These are phyloP conservation scores for Globisporangium emineosum DNA, from an alignment of 352 stramenopile species.

Conservation along the genomic window DNA sequence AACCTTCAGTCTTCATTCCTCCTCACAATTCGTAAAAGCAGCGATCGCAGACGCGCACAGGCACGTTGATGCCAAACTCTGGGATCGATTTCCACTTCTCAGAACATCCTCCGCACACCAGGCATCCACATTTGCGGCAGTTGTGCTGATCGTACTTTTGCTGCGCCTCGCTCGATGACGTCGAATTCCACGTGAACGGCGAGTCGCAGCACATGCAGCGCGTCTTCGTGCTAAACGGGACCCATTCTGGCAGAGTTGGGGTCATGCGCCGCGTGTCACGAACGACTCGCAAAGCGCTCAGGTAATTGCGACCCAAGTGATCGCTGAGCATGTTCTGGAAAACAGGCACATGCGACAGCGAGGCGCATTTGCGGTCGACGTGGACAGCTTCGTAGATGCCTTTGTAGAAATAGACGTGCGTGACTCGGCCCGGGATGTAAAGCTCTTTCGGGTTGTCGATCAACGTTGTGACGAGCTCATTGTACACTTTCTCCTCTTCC, in stretches of 20 bases:
- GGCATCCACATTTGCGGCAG: constrained; percentile 74
- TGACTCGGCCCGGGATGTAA: constrained; percentile 72
- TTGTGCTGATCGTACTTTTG: constrained; percentile 90
- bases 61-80: constrained; percentile 82
- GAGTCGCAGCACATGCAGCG: constrained; percentile 87
- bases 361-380: constrained; percentile 69
- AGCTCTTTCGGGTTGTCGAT: constrained; percentile 74
- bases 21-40: constrained; percentile 79
- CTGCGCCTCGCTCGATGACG: constrained; percentile 85
- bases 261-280: constrained; percentile 63
- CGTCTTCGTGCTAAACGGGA: constrained; percentile 79
- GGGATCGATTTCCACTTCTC: constrained; percentile 83
- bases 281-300: constrained; percentile 75
- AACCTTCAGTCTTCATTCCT: neutral
- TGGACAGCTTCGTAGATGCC: constrained; percentile 81
- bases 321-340: constrained; percentile 87
- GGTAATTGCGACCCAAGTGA: constrained; percentile 77
- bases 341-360: constrained; percentile 73
- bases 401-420: constrained; percentile 77
- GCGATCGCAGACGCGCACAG: constrained; percentile 81
- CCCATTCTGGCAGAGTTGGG: constrained; percentile 58
- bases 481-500: constrained; percentile 56
- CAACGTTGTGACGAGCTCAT: constrained; percentile 45
- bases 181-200: constrained; percentile 89
- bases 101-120: constrained; percentile 85